These are phyloP conservation scores for Pseudopithomyces maydicus DNA, from an alignment of 2,329 filamentous ascomycete genomes.

Conservation along the genomic window DNA sequence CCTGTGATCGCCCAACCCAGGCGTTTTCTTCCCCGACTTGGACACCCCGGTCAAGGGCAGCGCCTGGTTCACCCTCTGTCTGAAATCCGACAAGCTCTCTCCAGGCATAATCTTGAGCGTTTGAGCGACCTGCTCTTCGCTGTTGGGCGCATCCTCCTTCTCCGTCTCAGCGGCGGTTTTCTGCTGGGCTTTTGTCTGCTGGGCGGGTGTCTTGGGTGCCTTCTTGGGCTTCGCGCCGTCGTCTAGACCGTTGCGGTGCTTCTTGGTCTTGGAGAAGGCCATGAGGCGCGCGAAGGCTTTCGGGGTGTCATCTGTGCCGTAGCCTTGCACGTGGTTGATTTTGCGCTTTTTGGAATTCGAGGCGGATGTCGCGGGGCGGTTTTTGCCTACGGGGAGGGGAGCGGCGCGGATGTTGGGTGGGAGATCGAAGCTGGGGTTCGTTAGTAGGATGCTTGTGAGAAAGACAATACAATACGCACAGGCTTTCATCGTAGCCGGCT, in stretches of 20 bases:
- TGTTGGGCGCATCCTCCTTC: slow-evolving; percentile 19
- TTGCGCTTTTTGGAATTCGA: slow-evolving; percentile 44
- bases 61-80: slow-evolving; percentile 80
- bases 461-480: slow-evolving; percentile 30
- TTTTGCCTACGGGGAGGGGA: slow-evolving; percentile 61
- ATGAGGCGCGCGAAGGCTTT: slow-evolving; percentile 87
- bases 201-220: slow-evolving; percentile 30
- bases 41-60: slow-evolving; percentile 74
- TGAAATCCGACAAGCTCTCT: slow-evolving; percentile 82
- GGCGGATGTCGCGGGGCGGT: slow-evolving; percentile 38
- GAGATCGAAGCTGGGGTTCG: slow-evolving; percentile 60
- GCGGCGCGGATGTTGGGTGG: slow-evolving; percentile 65
- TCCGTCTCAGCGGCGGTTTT: slow-evolving; percentile 14
- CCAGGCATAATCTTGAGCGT: slow-evolving; percentile 75
- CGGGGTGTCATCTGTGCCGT: slow-evolving; percentile 78
- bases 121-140: slow-evolving; percentile 43
- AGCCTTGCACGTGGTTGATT: slow-evolving; percentile 51
- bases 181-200: slow-evolving; percentile 9
- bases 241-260: slow-evolving; percentile 67
- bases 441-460: slow-evolving; percentile 30
- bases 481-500: slow-evolving; percentile 44
- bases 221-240: slow-evolving; percentile 65
- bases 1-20: slow-evolving; percentile 68
- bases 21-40: slow-evolving; percentile 65
- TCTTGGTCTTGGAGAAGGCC: slow-evolving; percentile 68